A percentile compares a stretch with the other conserved stretches of the same genome.
phyloP scores from a whole-genome alignment of 345 rosid species.

The Linum lewisii region DNA sequence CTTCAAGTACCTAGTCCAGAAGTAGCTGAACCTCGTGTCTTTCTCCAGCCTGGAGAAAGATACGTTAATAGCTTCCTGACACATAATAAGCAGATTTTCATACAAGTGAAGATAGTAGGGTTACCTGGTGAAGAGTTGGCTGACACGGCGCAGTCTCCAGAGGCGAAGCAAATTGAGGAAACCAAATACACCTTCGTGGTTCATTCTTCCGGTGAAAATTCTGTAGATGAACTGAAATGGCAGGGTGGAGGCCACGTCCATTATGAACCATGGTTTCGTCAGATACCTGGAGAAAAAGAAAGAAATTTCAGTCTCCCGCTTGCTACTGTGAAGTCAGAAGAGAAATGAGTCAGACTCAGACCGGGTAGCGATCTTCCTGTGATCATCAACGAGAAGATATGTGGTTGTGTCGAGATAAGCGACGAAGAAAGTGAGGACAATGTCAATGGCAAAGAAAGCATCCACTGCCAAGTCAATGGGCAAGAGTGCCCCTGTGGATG shows the following conservation, averaged over 20 bases:
- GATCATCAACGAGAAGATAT: conserved; percentile 76
- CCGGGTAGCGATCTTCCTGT: conserved; percentile 57
- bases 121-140: conserved; percentile 67
- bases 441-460: conserved; percentile 66
- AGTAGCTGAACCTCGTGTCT: conserved; percentile 68
- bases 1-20: conserved; percentile 52
- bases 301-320: too few species aligned
- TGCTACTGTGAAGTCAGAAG: too few species aligned
- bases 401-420: conserved; percentile 71
- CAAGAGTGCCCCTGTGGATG: conserved; percentile 40
- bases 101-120: not conserved
- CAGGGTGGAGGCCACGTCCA: conserved; percentile 83
- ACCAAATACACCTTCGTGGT: conserved; percentile 35
- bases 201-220: conserved; percentile 30
- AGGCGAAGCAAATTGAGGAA: conserved; percentile 81
- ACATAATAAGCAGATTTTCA: too few species aligned
- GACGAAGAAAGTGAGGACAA: conserved; percentile 78
- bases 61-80: not conserved
- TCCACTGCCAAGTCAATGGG: conserved; percentile 66
- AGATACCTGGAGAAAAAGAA: conserved; percentile 39
- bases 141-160: conserved; percentile 84
- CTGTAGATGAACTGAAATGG: conserved; percentile 55
- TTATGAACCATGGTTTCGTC: conserved; percentile 43
- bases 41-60: conserved; percentile 64
- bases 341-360: conserved; percentile 10